Evolutionary conservation across 108 stramenopile species (phyloP).

Genomic region (Pinguiococcus pyrenoidosus): DNA sequence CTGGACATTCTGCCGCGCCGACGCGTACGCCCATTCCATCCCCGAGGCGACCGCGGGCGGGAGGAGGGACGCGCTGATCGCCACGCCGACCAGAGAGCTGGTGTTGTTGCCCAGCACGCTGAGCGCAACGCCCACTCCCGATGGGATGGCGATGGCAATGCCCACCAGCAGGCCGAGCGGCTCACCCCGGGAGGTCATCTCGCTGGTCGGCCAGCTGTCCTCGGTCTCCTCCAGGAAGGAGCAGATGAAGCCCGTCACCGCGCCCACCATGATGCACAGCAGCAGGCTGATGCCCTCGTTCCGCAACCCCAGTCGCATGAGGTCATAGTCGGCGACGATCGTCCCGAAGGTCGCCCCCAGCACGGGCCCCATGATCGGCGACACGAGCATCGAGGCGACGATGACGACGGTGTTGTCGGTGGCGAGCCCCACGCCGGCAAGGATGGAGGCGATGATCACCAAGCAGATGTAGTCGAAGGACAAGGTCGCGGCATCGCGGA

Average conservation of each 20-base stretch:
- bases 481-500: constrained; percentile 27
- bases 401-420: constrained; percentile 53
- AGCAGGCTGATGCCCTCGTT: constrained; percentile 46
- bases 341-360: constrained; percentile 41
- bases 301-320: constrained; percentile 30
- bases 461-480: constrained; percentile 34
- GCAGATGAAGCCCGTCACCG: constrained; percentile 18
- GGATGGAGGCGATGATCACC: constrained; percentile 44
- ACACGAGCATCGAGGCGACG: constrained; percentile 64
- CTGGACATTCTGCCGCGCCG: not conserved
- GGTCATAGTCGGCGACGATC: constrained; percentile 39
- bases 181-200: constrained; percentile 46
- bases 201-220: constrained; percentile 42
- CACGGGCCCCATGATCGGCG: constrained; percentile 52
- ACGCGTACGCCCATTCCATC: constrained; percentile 22
- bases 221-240: constrained; percentile 16
- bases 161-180: constrained; percentile 33
- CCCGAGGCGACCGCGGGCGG: constrained; percentile 62
- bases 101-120: constrained; percentile 53
- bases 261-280: constrained; percentile 46
- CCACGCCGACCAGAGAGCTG: constrained; percentile 56
- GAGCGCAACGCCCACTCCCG: constrained; percentile 66
- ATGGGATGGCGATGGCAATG: constrained; percentile 54
- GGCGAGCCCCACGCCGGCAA: constrained; percentile 60
- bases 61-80: constrained; percentile 61